Evolutionary conservation across 176 grass and related monocot genomes (phyloP), one percentile per base, ranked within the genome.

Genomic region (Saccharum spontaneum): DNA sequence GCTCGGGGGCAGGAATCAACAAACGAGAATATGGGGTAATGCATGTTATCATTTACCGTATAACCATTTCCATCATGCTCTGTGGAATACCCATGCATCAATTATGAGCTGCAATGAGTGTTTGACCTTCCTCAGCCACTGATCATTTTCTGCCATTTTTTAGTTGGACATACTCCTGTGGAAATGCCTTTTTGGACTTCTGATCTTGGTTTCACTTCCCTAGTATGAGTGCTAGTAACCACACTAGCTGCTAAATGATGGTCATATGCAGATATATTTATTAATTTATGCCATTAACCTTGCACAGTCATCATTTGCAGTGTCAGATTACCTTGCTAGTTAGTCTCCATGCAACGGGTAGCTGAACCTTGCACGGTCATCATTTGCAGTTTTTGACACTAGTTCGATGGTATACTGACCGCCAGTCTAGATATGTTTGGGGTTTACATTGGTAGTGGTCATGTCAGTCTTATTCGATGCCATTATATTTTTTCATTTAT

Each of bases 21-120:
- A 99, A 87, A 79, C 84, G 90, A 38, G 94, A 94, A 66, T 89
- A 84, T 88, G 85, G 82, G 90, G 94, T 99, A 92, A 85, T 73
- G 71, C 38, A 31, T 61, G 67, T 78, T 33, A 84, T 59, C 33
- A 12, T 73, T 71, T 87, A 46, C 49, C 6, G 36, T 86, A n/a
- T 59, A 10, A 12, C 14, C 16, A 30, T 75, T 73, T 68, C 30
- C 24, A 39, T 87, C 39, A 33, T 67, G 50, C 14, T 78, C 66
- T 50, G 22, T 86, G 14, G 30, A 83, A 30, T 73, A 44, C 9
- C 18, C 30, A 24, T 31, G 77, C 37, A 7, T 71, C 5, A 43
- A 8, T 18, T 41, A 50, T 12, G 41, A 38, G 20, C 24, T 49
- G 44, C 9, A 67, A 75, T 62, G 31, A 62, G 18, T 3, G 10